Percentiles rank a stretch among this genome's conserved stretches.
Evolutionary conservation across 2,329 filamentous ascomycete genomes (phyloP).

Genomic region (Meredithiella fracta): DNA sequence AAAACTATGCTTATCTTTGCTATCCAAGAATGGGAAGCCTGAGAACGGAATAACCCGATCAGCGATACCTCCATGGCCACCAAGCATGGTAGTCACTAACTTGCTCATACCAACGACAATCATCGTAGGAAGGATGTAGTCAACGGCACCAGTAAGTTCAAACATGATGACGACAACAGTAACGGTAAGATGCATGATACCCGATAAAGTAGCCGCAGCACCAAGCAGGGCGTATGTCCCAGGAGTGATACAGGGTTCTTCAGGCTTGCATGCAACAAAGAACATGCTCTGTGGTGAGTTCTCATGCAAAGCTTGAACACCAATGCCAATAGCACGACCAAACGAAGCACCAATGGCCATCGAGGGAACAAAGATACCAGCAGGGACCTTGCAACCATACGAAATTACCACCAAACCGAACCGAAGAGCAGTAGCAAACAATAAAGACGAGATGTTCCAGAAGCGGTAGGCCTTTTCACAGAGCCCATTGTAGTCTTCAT

Average conservation of each 20-base stretch:
- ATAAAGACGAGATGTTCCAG: conserved; percentile 61
- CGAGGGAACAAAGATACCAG: conserved; percentile 92
- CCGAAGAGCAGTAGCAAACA: conserved; percentile 64
- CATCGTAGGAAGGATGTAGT: conserved; percentile 96
- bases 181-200: conserved; percentile 96
- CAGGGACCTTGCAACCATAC: conserved; percentile 94
- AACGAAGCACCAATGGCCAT: conserved; percentile 96
- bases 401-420: conserved; percentile 82
- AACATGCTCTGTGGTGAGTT: conserved; percentile 66
- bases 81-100: conserved; percentile 69
- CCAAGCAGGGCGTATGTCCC: conserved; percentile 94
- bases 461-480: conserved; percentile 66
- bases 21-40: conserved; percentile 90
- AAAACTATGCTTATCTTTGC: conserved; percentile 94
- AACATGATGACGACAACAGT: conserved; percentile 99
- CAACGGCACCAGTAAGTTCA: conserved; percentile 89
- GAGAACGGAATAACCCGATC: conserved; percentile 99
- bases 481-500: conserved; percentile 73
- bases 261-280: conserved; percentile 76
- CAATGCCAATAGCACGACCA: conserved; percentile 81
- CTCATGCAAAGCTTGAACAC: conserved; percentile 80
- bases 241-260: conserved; percentile 89
- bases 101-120: conserved; percentile 97
- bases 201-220: conserved; percentile 76
- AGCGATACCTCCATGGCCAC: conserved; percentile 84